Evolutionary conservation across 768 basidiomycete genomes (phyloP).

Genomic region (Chiua virens): DNA sequence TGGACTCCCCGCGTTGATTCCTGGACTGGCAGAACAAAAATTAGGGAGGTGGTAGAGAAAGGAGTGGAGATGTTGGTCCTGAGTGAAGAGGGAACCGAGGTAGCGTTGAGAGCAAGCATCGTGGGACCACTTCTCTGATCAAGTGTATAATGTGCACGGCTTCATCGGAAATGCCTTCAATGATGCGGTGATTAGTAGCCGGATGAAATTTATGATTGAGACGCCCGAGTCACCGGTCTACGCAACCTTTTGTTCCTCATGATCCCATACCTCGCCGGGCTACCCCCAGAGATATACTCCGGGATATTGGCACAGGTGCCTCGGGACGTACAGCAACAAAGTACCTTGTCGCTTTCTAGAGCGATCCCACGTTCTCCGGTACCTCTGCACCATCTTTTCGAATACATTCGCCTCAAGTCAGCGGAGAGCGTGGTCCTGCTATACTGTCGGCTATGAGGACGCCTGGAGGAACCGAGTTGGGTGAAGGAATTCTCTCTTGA

Average conservation of each 20-base stretch:
- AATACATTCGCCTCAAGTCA: slow-evolving; percentile 49
- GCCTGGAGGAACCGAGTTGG: slow-evolving; percentile 35
- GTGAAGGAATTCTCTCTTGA: slow-evolving; percentile 53
- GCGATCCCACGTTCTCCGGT: slow-evolving; percentile 64
- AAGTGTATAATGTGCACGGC: not conserved
- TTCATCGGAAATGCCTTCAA: no score
- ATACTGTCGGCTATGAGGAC: slow-evolving; percentile 52
- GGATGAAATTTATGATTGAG: no score
- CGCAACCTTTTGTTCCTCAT: slow-evolving; percentile 7
- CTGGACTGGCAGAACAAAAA: slow-evolving; percentile 52
- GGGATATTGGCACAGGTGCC: slow-evolving; percentile 56
- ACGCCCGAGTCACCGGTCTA: not conserved
- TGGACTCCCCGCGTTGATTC: slow-evolving; percentile 44
- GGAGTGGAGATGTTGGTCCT: slow-evolving; percentile 47
- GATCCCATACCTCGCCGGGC: slow-evolving; percentile 25
- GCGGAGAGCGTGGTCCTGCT: slow-evolving; percentile 55
- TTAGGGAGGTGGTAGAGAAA: slow-evolving; percentile 48
- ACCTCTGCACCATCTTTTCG: slow-evolving; percentile 57
- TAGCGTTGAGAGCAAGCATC: slow-evolving; percentile 28
- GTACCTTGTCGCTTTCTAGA: slow-evolving; percentile 57
- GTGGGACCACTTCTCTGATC: slow-evolving; percentile 27
- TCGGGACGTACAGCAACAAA: slow-evolving; percentile 44
- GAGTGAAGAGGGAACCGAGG: slow-evolving; percentile 30
- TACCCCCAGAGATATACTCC: slow-evolving; percentile 70
- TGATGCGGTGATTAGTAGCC: no score